Evolutionary conservation across 345 rosid genomes (phyloP).

Genomic region (Brassica cretica): DNA sequence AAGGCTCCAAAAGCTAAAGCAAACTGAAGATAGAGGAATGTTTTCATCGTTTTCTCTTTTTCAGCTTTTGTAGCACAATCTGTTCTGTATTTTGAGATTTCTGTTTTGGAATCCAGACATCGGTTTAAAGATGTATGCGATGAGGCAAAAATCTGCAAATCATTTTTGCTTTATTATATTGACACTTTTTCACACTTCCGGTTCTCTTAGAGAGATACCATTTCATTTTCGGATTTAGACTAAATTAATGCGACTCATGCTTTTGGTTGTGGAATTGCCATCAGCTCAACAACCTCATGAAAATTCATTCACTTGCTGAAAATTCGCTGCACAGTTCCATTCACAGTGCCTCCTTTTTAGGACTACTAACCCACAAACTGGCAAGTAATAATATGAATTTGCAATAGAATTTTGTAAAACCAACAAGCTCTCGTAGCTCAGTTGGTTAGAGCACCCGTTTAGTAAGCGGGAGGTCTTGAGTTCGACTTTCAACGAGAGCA

Average conservation of each 20-base stretch:
- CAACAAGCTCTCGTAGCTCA: constrained; percentile 84
- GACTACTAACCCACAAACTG: not conserved
- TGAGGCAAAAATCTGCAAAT: constrained; percentile 17
- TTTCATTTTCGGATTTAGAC: not conserved
- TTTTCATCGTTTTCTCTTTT: constrained; percentile 9
- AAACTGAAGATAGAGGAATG: constrained; percentile 25
- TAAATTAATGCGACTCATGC: not conserved
- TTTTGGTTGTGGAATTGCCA: not conserved
- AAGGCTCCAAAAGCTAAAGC: constrained; percentile 65
- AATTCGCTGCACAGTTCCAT: not conserved
- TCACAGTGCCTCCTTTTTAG: not conserved
- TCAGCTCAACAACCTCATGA: not conserved
- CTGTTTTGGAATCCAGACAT: constrained; percentile 20
- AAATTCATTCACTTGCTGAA: not conserved
- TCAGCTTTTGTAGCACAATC: not conserved
- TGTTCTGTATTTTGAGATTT: constrained; percentile 21
- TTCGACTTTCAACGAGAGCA: constrained; percentile 94
- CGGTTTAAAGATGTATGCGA: constrained; percentile 16
- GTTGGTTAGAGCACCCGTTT: constrained; percentile 98
- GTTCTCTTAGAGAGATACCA: constrained; percentile 15
- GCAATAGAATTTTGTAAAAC: fast-evolving
- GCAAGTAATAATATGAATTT: not conserved
- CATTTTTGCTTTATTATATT: constrained; percentile 4
- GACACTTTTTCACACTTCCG: constrained; percentile 11
- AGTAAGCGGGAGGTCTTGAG: constrained; percentile 99